phyloP scores from a whole-genome alignment of 2,329 filamentous ascomycete species.

The Neonectria ditissima region DNA sequence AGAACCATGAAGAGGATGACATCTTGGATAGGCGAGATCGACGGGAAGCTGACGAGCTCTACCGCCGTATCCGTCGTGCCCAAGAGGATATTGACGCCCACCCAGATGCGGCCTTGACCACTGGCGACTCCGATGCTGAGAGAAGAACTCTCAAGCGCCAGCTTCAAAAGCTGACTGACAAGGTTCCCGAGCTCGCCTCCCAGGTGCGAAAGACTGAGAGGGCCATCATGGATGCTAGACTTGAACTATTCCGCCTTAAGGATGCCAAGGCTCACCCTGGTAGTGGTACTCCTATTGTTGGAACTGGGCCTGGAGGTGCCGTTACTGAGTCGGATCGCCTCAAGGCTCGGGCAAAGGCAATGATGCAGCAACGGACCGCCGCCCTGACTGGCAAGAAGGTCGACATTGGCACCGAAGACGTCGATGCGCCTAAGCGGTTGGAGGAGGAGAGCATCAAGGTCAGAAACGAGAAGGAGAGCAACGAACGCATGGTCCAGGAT shows the following conservation, averaged over 20 bases:
- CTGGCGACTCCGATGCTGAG: conserved; percentile 88
- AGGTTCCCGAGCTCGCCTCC: conserved; percentile 90
- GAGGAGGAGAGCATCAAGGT: conserved; percentile 89
- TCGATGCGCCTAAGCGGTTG: conserved; percentile 83
- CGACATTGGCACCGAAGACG: conserved; percentile 75
- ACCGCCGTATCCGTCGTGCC: conserved; percentile 88
- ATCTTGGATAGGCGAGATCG: conserved; percentile 90
- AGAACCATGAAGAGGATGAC: conserved; percentile 89
- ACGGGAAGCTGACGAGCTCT: conserved; percentile 92
- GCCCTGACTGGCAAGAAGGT: conserved; percentile 88
- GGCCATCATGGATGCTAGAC: conserved; percentile 88
- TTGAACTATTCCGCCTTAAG: conserved; percentile 92
- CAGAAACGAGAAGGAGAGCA: conserved; percentile 88
- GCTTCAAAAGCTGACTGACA: conserved; percentile 88
- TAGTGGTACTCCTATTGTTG: conserved; percentile 83
- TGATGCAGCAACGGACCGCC: conserved; percentile 98
- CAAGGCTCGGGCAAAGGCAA: conserved; percentile 94
- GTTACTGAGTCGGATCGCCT: conserved; percentile 94
- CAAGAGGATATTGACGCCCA: conserved; percentile 96
- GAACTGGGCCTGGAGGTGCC: conserved; percentile 89
- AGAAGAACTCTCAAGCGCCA: conserved; percentile 87
- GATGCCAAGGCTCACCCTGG: conserved; percentile 93
- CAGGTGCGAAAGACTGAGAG: conserved; percentile 92
- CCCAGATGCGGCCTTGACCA: conserved; percentile 77
- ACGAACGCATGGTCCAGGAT: conserved; percentile 95